A percentile compares a stretch with the other conserved stretches of the same genome.
Conservation (phyloP, 305 asterid species). For the Monarda citriodora region DNA sequence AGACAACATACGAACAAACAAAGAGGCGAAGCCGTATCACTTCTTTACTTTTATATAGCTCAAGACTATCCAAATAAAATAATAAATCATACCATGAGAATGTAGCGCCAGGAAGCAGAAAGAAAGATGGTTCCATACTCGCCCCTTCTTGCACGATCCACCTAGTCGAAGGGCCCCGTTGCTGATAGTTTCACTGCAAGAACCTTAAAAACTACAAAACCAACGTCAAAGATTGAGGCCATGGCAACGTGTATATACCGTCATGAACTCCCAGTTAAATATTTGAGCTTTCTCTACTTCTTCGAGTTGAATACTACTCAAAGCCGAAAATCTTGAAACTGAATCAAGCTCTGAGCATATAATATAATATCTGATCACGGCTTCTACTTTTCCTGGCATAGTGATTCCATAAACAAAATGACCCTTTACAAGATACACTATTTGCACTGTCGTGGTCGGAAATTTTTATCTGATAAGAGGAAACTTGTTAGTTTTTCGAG, state of each 20-base stretch:
- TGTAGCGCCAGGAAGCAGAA: slow-evolving; percentile 13
- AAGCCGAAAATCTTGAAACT: slow-evolving; percentile 15
- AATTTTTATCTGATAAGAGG: slow-evolving; percentile 67
- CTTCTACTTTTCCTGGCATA: slow-evolving; percentile 19
- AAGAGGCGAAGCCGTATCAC: background rate
- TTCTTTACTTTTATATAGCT: slow-evolving; percentile 13
- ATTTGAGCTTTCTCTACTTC: slow-evolving; percentile 13
- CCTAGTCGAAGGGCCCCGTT: slow-evolving; percentile 18
- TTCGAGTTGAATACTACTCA: slow-evolving; percentile 20
- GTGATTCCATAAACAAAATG: slow-evolving; percentile 21
- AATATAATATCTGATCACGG: slow-evolving; percentile 2
- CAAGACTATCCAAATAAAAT: slow-evolving; percentile 16
- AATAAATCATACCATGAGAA: slow-evolving; percentile 20
- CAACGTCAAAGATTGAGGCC: slow-evolving; percentile 17
- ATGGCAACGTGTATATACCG: slow-evolving; percentile 2
- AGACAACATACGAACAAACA: slow-evolving; percentile 10
- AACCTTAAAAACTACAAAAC: slow-evolving; percentile 18
- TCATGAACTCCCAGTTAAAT: background rate
- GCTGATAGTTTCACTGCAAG: background rate
- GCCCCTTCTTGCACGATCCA: slow-evolving; percentile 18
- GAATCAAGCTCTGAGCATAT: slow-evolving; percentile 19
- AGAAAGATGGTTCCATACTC: slow-evolving; percentile 10
- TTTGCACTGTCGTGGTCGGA: slow-evolving; percentile 85
- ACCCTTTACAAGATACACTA: slow-evolving; percentile 27
- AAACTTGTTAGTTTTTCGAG: slow-evolving; percentile 60